Percentiles rank a stretch among this genome's conserved stretches.
phyloP scores from a whole-genome alignment of 306 rosid genomes.

The Quercus engelmannii region DNA sequence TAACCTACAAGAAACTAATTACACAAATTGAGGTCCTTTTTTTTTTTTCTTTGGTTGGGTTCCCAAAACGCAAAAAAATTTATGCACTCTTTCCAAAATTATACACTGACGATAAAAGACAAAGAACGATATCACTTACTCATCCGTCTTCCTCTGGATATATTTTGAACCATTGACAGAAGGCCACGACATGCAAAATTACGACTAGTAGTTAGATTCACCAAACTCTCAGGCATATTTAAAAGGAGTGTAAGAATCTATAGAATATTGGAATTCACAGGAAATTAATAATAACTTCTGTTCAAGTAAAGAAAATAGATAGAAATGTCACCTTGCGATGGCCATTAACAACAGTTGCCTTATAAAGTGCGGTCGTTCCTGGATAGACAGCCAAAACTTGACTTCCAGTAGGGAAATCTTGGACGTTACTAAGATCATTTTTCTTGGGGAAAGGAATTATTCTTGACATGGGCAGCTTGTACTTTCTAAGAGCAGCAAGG shows the following conservation, averaged over 20 bases:
- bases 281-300: not conserved
- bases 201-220: conserved; percentile 37
- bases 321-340: conserved; percentile 73
- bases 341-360: conserved; percentile 92
- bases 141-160: conserved; percentile 90
- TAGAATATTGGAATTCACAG: conserved; percentile 5
- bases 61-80: not conserved
- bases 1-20: not conserved
- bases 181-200: conserved; percentile 34
- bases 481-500: conserved; percentile 52
- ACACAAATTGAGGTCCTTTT: not conserved
- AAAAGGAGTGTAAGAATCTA: not conserved
- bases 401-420: conserved; percentile 71
- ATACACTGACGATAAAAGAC: conserved; percentile 8
- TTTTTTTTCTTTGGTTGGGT: not conserved
- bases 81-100: not conserved
- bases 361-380: conserved; percentile 94
- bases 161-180: conserved; percentile 24
- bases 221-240: not conserved
- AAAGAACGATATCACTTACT: conserved; percentile 56
- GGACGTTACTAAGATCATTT: conserved; percentile 59
- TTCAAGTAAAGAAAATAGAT: conserved; percentile 3
- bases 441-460: conserved; percentile 93
- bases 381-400: conserved; percentile 98
- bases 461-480: conserved; percentile 79